Percentiles rank a stretch among this genome's conserved stretches.
Conservation (phyloP, 2,329 filamentous ascomycete species). For the Dothistroma pini region DNA sequence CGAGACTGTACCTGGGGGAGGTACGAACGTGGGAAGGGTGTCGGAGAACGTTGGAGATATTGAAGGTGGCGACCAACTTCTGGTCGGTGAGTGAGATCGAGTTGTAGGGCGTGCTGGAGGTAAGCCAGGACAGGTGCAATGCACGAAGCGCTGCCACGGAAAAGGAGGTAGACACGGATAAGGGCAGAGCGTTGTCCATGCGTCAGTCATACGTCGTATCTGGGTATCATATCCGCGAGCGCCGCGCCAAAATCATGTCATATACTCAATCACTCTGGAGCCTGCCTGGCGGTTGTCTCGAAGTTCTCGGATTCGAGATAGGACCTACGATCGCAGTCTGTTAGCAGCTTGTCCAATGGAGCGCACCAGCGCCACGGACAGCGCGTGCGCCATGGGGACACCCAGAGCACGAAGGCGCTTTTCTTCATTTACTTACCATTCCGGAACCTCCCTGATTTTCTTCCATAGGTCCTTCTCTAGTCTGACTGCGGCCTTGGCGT, state of each 20-base stretch:
- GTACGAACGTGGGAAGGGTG: background rate
- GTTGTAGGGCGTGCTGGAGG: no score
- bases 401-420: background rate
- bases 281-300: slow-evolving; percentile 30
- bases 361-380: background rate
- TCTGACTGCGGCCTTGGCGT: slow-evolving; percentile 92
- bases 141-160: background rate
- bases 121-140: background rate
- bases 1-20: background rate
- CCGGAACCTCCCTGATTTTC: slow-evolving; percentile 84
- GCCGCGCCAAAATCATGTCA: background rate
- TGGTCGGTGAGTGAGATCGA: background rate
- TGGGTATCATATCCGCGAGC: background rate
- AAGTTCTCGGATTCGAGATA: slow-evolving; percentile 38
- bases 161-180: background rate
- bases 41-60: background rate
- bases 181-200: background rate
- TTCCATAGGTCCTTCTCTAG: slow-evolving; percentile 94
- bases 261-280: background rate
- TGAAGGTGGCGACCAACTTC: background rate
- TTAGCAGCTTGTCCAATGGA: background rate
- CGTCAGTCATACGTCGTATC: background rate
- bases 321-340: background rate
- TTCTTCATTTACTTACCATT: slow-evolving; percentile 57
- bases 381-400: background rate